Evolutionary conservation across 1,284 basidiomycete species (phyloP).

Genomic region (Athelia sp.): DNA sequence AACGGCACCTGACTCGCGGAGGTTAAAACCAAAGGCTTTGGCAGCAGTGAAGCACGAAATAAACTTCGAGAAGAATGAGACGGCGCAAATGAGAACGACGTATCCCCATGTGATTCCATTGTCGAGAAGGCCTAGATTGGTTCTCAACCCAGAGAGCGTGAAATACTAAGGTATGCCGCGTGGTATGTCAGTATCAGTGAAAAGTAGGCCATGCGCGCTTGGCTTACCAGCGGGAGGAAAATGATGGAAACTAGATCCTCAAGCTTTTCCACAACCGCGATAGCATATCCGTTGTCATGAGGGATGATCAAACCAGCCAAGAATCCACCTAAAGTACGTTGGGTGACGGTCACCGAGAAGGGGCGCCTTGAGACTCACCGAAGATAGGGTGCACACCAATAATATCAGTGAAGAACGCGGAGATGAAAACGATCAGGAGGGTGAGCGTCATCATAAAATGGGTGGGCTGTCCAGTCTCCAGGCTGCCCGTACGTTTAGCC

Average conservation of each 20-base stretch:
- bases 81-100: constrained; percentile 72
- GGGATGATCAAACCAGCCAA: constrained; percentile 87
- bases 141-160: constrained; percentile 75
- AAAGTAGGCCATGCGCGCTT: neutral
- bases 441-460: constrained; percentile 76
- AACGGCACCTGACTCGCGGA: constrained; percentile 80
- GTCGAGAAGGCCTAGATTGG: constrained; percentile 77
- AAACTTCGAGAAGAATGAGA: constrained; percentile 82
- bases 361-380: constrained; percentile 28
- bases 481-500: constrained; percentile 64
- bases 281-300: constrained; percentile 81
- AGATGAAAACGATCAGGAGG: constrained; percentile 71
- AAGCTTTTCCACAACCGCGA: constrained; percentile 69
- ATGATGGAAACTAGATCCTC: constrained; percentile 76
- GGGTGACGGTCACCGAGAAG: neutral
- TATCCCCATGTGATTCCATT: constrained; percentile 84
- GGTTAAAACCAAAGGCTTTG: constrained; percentile 60
- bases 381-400: constrained; percentile 74
- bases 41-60: constrained; percentile 64
- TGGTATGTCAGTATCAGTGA: constrained; percentile 1
- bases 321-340: constrained; percentile 61
- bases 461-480: constrained; percentile 72
- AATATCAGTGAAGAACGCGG: constrained; percentile 86
- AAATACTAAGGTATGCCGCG: constrained; percentile 76
- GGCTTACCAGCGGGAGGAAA: constrained; percentile 75